Conservation (phyloP, 2,329 filamentous ascomycete genomes). For the Leptographium radiaticola region DNA sequence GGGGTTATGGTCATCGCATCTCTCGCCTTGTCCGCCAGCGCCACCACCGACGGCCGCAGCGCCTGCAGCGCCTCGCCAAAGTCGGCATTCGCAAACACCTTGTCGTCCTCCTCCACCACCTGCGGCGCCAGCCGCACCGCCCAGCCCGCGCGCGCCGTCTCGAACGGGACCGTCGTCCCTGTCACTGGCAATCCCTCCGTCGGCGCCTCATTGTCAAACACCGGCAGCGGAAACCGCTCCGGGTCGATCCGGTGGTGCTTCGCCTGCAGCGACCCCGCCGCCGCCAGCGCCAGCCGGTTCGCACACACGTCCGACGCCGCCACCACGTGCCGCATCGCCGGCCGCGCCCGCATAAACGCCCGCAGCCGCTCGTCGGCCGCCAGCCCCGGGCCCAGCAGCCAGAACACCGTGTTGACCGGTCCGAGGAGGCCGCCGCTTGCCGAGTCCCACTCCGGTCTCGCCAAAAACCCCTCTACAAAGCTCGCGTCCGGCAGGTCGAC, state of each 20-base stretch:
- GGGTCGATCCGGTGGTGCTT: constrained; percentile 61
- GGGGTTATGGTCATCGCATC: no score
- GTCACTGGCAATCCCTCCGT: background rate
- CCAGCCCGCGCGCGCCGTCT: constrained; percentile 30
- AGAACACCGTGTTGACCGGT: constrained; percentile 58
- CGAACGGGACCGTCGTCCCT: constrained; percentile 13
- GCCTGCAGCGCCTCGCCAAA: constrained; percentile 27
- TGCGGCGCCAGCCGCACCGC: constrained; percentile 34
- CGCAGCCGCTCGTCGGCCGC: constrained; percentile 47
- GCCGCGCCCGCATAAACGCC: constrained; percentile 53
- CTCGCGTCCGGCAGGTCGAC: constrained; percentile 61
- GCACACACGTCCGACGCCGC: constrained; percentile 62
- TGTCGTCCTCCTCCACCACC: constrained; percentile 30
- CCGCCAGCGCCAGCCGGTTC: constrained; percentile 61
- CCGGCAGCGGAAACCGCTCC: constrained; percentile 57
- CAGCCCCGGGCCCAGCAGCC: constrained; percentile 65
- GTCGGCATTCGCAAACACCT: constrained; percentile 35
- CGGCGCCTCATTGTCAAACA: constrained; percentile 40
- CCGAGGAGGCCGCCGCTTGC: constrained; percentile 47
- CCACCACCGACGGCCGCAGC: constrained; percentile 29
- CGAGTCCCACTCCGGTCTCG: constrained; percentile 54
- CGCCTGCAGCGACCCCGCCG: constrained; percentile 51
- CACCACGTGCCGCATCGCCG: constrained; percentile 58
- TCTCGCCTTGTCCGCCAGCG: constrained; percentile 37
- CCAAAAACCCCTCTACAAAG: constrained; percentile 58